Conservation (phyloP, 345 rosid genomes). For the Dipteronia dyeriana region DNA sequence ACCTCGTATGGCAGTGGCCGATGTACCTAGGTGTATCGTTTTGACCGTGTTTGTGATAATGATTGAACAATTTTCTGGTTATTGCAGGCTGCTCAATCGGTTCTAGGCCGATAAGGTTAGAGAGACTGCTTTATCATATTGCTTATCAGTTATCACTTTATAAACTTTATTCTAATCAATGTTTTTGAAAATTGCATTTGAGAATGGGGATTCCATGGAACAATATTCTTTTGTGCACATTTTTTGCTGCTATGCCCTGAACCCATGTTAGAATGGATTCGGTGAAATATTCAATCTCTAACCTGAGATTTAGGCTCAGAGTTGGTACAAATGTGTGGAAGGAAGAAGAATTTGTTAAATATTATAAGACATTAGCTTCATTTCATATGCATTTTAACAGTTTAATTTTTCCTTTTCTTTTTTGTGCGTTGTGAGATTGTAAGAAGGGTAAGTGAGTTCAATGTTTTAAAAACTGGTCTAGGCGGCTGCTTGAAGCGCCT, state of each 20-base stretch:
- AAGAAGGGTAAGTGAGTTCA: background rate
- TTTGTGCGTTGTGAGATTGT: background rate
- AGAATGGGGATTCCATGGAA: background rate
- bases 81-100: slow-evolving; percentile 47
- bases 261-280: background rate
- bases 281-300: background rate
- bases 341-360: background rate
- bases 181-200: background rate
- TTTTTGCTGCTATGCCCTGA: background rate
- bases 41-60: background rate
- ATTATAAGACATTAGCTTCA: background rate
- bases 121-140: background rate
- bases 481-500: too few species aligned
- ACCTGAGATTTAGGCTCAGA: background rate
- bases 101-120: slow-evolving; percentile 44
- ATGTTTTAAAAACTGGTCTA: too few species aligned
- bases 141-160: slow-evolving; percentile 1
- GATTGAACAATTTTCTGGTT: slow-evolving; percentile 2
- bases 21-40: background rate
- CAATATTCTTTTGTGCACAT: too few species aligned
- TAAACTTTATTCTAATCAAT: background rate
- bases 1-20: background rate
- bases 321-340: background rate
- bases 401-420: background rate
- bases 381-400: background rate